Base-by-base conservation (phyloP, 2,329 filamentous ascomycete genomes). In the Sporothrix mexicana region DNA sequence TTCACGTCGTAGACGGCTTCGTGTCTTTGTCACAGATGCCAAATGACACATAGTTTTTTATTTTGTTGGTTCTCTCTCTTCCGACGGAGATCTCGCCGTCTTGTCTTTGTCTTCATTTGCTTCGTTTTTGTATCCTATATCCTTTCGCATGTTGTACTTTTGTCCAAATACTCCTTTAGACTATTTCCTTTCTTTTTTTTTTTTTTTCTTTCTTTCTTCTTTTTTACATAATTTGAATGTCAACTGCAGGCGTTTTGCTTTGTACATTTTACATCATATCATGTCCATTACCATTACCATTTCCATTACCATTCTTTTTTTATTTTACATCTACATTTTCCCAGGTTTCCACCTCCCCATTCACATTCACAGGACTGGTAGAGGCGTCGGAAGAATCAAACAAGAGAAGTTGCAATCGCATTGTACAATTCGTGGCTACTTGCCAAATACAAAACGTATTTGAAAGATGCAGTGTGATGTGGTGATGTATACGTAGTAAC, bases 1-100 rank as follows among this genome's bases (percentile, higher is more conserved):
- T 84, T 83, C 70, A 75, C 30, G 4, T 71, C 69, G 9, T 76
- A 67, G 25, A 10, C 8, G 41, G 23, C n/a, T n/a, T n/a, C n/a
- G n/a, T n/a, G n/a, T 23, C 1, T 20, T 64, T 43, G 30, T 10
- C 4, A 13, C 15, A 47, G 12, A 25, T n/a, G n/a, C n/a, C n/a
- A n/a, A n/a, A n/a, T n/a, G n/a, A n/a, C n/a, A n/a, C n/a, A n/a
- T 8, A 23, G 57, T 25, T 20, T 47, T 55, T 13, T 23, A 15
- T 69, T 72, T 30, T 57, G 5, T 47, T 66, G 5, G 59, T 61
- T n/a, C 43, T 20, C n/a, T 1, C 23, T 69, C 43, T 69, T 69
- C 47, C 23, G 17, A 25, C 55, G 17, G 12, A 17, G n/a, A 12
- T 30, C 25, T 43, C 9, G n/a, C 25, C 62, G 45, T 41, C 41